A percentile compares a stretch with the other conserved stretches of the same genome.
phyloP scores from a whole-genome alignment of 805 yeast species.

The Yamadazyma sp. region DNA sequence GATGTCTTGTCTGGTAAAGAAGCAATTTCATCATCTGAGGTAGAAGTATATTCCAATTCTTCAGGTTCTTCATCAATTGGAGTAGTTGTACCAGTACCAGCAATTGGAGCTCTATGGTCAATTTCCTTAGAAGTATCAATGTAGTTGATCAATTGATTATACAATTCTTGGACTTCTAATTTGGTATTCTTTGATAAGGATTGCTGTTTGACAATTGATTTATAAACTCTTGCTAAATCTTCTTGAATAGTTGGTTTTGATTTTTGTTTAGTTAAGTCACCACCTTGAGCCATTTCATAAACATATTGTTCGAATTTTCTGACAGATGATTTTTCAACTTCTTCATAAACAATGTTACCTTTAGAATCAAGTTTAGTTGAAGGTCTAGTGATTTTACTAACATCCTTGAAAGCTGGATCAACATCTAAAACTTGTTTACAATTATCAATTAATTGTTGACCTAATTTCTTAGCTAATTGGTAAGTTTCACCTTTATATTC shows the following conservation, averaged over 20 bases:
- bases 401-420: slow-evolving; percentile 94
- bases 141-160: slow-evolving; percentile 66
- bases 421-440: slow-evolving; percentile 79
- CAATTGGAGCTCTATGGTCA: slow-evolving; percentile 46
- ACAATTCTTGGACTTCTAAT: slow-evolving; percentile 66
- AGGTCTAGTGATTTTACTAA: slow-evolving; percentile 92
- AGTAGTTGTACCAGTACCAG: slow-evolving; percentile 49
- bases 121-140: slow-evolving; percentile 70
- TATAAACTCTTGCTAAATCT: slow-evolving; percentile 79
- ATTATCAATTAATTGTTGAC: slow-evolving; percentile 92
- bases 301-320: slow-evolving; percentile 96
- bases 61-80: slow-evolving; percentile 27
- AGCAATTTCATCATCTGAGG: slow-evolving; percentile 72
- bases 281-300: slow-evolving; percentile 94
- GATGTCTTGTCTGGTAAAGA: slow-evolving; percentile 73
- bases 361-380: slow-evolving; percentile 81
- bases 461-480: slow-evolving; percentile 82
- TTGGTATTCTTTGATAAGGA: slow-evolving; percentile 62
- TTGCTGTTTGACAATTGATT: slow-evolving; percentile 70
- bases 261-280: slow-evolving; percentile 65
- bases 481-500: slow-evolving; percentile 86
- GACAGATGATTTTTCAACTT: slow-evolving; percentile 83
- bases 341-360: slow-evolving; percentile 84
- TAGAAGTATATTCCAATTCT: slow-evolving; percentile 29
- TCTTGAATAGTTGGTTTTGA: slow-evolving; percentile 75